Evolutionary conservation across 1,139 yeast genomes (phyloP).

Genomic region (Protomyces macrosporus): DNA sequence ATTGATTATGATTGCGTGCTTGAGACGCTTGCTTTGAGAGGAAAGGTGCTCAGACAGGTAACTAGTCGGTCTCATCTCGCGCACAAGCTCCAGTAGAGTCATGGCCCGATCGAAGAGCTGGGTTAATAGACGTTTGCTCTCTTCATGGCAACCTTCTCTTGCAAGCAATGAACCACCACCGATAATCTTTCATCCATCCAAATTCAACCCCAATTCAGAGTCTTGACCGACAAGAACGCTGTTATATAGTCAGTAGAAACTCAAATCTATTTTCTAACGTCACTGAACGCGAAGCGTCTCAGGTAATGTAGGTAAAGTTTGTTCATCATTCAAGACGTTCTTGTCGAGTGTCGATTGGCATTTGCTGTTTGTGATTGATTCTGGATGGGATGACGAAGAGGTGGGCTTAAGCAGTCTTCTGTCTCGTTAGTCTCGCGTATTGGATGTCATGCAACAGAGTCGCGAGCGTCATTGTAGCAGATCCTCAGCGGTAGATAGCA

Average conservation of each 20-base stretch:
- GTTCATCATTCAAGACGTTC: neutral
- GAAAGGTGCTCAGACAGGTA: neutral
- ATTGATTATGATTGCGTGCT: no score
- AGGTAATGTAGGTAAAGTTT: neutral
- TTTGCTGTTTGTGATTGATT: no score
- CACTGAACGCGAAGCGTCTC: neutral
- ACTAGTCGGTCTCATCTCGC: neutral
- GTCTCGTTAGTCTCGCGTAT: no score
- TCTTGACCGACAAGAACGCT: no score
- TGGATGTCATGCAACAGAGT: neutral
- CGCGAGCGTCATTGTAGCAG: neutral
- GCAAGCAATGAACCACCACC: no score
- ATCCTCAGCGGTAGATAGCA: neutral
- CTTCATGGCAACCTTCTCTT: neutral
- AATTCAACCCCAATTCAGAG: no score
- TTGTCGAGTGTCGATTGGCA: neutral
- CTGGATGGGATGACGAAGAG: no score
- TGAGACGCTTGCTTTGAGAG: neutral
- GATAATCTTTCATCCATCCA: no score
- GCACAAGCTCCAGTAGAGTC: neutral
- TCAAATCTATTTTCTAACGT: neutral
- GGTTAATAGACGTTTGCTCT: slow-evolving; percentile 1
- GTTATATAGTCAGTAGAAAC: neutral
- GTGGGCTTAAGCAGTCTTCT: no score
- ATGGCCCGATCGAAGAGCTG: neutral